Evolutionary conservation across 805 yeast species (phyloP), one percentile per base, ranked within the genome.

Genomic region (Soucietia sequanensis): DNA sequence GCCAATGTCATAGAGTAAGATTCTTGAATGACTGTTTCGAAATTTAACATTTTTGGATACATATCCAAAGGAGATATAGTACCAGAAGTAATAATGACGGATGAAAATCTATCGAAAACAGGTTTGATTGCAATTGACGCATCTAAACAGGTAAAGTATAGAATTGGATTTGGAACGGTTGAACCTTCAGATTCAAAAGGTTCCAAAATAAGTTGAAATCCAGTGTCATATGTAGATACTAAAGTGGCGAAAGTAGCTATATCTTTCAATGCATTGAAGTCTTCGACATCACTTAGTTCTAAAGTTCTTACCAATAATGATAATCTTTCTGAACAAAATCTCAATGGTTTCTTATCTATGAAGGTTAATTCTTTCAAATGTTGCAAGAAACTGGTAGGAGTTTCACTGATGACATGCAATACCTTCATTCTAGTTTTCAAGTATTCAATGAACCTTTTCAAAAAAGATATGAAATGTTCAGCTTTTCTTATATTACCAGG

Each of bases 101-200:
- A 84, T 6, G 87, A 81, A 52, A 91, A 93, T 39, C 90, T 74
- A 33, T 93, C 99, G 66, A 93, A 91, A 0, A 93, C 89, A 0
- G 99, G 99, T 54, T 89, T 93, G 46, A 93, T 93, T 3, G 98
- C 98, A 48, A 93, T 93, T 1, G 97, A 88, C 0, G 99, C 99
- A 65, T 93, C 99, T 31, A 93, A 68, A 65, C 99, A 93, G 0
- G 96, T 83, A 57, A 93, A 90, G 50, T 91, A 81, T 51, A 93
- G 62, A 4, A 93, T 84, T 1, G 99, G 99, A 58, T 93, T 93
- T 0, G 99, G 99, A 20, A 95, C 99, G 0, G 96, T 89, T 5
- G 85, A 76, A 3, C 90, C 89, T 55, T 89, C 93, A 0, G 95
- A 83, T 57, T 93, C 99, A 61, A 81, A 93, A 0, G 99, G 99